A percentile compares a stretch with the other conserved stretches of the same genome.
These are phyloP conservation scores for Quercus rubra DNA, from an alignment of 306 rosid species.

Conservation along the genomic window DNA sequence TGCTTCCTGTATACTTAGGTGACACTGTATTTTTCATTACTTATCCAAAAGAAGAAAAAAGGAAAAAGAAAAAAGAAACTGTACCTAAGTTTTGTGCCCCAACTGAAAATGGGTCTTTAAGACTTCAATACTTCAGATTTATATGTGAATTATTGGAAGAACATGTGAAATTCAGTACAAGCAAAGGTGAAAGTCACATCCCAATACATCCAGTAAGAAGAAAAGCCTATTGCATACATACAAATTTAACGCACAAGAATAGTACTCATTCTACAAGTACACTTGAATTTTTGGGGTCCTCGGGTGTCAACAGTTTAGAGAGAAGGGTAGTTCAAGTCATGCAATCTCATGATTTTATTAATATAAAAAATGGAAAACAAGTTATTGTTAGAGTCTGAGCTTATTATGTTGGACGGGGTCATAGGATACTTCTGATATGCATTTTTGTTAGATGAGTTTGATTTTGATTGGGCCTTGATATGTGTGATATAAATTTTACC, in stretches of 20 bases:
- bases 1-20: too few relatives aligned
- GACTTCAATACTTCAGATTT: neutral
- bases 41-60: too few relatives aligned
- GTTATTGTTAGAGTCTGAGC: neutral
- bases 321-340: neutral
- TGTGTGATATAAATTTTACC: neutral
- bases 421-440: conserved; percentile 6
- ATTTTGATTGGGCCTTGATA: neutral
- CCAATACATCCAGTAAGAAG: neutral
- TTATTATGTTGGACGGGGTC: neutral
- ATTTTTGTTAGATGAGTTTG: neutral
- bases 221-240: neutral
- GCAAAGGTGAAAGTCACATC: neutral
- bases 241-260: neutral
- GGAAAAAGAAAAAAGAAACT: too few relatives aligned
- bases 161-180: neutral
- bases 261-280: neutral
- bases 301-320: neutral
- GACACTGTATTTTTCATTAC: too few relatives aligned
- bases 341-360: neutral
- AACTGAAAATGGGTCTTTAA: neutral
- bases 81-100: too few relatives aligned
- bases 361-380: neutral
- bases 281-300: neutral
- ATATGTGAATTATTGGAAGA: neutral